These are phyloP conservation scores for Dothiorella sarmentorum DNA, from an alignment of 2,329 filamentous ascomycete genomes.

Conservation along the genomic window DNA sequence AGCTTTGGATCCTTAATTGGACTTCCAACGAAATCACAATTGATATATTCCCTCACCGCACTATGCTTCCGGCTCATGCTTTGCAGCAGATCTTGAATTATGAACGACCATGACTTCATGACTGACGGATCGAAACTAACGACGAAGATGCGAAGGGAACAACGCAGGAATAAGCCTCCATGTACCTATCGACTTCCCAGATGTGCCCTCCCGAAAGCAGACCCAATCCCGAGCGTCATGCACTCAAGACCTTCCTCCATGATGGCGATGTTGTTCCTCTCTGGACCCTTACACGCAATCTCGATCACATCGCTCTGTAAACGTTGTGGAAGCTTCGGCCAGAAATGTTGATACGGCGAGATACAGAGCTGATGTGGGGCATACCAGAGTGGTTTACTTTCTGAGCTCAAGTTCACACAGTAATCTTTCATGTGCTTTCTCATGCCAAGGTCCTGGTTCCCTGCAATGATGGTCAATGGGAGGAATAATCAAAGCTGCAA, in stretches of 20 bases:
- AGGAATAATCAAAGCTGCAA: too few species aligned
- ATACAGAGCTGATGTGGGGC: not conserved
- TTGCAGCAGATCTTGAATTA: not conserved
- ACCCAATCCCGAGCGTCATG: not conserved
- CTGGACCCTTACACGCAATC: not conserved
- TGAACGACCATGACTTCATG: not conserved
- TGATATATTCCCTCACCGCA: not conserved
- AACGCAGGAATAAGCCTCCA: too few species aligned
- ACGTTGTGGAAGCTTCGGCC: not conserved
- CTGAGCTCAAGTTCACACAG: not conserved
- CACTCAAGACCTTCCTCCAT: not conserved
- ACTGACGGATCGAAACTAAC: not conserved
- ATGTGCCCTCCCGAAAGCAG: too few species aligned
- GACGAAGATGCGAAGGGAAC: too few species aligned
- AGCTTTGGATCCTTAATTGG: slow-evolving; percentile 16
- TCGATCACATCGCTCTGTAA: not conserved
- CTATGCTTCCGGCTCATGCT: not conserved
- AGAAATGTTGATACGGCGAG: not conserved
- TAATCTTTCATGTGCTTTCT: too few species aligned
- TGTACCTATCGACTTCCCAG: too few species aligned
- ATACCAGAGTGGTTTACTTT: not conserved
- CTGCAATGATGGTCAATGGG: too few species aligned
- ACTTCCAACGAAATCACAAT: not conserved
- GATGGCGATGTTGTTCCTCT: not conserved
- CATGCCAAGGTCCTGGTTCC: too few species aligned